These are phyloP conservation scores for Trichoderma simmonsii DNA, from an alignment of 2,329 filamentous ascomycete species.

Conservation along the genomic window DNA sequence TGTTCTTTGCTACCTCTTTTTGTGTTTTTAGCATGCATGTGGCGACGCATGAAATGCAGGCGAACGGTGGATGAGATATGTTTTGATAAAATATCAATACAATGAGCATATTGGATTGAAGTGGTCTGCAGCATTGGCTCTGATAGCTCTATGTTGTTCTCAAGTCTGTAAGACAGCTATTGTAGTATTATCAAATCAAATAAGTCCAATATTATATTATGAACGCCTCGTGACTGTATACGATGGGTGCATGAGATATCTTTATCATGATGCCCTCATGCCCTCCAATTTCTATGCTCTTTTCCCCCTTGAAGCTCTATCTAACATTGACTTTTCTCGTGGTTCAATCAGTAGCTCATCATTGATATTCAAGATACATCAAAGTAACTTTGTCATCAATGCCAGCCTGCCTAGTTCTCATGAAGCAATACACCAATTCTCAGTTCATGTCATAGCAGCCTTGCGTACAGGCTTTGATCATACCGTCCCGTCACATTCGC, in stretches of 20 bases:
- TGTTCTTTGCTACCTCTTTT: background rate
- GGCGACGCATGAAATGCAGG: conserved; percentile 17
- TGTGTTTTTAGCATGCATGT: conserved; percentile 18
- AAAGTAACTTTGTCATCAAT: background rate
- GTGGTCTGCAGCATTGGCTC: conserved; percentile 8
- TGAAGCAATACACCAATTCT: background rate
- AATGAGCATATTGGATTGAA: conserved; percentile 16
- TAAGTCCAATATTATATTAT: background rate
- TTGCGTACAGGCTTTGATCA: background rate
- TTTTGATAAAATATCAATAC: conserved; percentile 18
- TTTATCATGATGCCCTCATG: background rate
- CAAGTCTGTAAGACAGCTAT: conserved; percentile 3
- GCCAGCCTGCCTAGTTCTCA: background rate
- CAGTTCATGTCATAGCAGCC: background rate
- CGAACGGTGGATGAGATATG: conserved; percentile 13
- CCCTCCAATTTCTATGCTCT: background rate
- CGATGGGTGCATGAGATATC: background rate
- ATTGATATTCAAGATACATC: background rate
- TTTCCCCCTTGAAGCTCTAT: background rate
- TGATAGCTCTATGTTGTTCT: conserved; percentile 12
- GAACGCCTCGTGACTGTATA: background rate
- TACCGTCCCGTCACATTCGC: background rate
- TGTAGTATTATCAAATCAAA: conserved; percentile 14
- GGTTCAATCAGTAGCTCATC: background rate
- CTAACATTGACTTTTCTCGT: background rate